Base-by-base conservation (phyloP, 1,284 basidiomycete species). In the Austroboletus novae-zelandiae region DNA sequence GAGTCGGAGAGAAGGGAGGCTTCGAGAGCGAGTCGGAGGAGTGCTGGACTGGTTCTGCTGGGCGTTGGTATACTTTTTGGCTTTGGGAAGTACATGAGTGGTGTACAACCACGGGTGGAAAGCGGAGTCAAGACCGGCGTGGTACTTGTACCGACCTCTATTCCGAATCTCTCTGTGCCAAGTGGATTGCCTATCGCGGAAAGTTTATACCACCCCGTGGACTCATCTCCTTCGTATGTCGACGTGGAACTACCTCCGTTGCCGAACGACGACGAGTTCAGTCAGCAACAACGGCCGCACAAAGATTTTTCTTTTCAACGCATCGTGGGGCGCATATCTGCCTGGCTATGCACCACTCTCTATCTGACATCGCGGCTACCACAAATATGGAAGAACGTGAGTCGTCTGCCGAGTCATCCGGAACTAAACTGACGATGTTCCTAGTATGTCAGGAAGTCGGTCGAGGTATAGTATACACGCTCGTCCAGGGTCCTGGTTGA, bases 311-410 rank as follows among this genome's bases (percentile, higher is more conserved):
- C 74, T 9, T 68, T 64, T 40, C 78, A 88, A 58, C 85, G 81
- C 42, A 66, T 91, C 15, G 73, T 97, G 45, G 94, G 94, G 1
- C 85, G 94, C 2, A 81, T 93, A 52, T 93, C 89, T 48, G 93
- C 95, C 8, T 98, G 94, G 94, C 66, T 86, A 27, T 97, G 94
- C 66, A 93, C 94, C 1, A 91, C 84, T 1, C 73, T 96, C 18
- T 98, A 98, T 69, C 73, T 98, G 25, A 96, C 94, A 6, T 92
- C 89, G 4, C 82, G 94, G 45, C 72, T 97, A 61, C 94, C 94
- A 27, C 94, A 97, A 69, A 96, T 98, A 57, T 97, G 94, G 94
- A 95, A 94, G 71, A 97, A 97, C 62, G 93, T 95, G 65, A 70
- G 91, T 83, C 8, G n/a, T 50, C 43, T 48, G 23, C 47, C 31